Percentiles rank a stretch among this genome's conserved stretches.
Evolutionary conservation across 1,284 basidiomycete species (phyloP).

Genomic region (Grifola frondosa): DNA sequence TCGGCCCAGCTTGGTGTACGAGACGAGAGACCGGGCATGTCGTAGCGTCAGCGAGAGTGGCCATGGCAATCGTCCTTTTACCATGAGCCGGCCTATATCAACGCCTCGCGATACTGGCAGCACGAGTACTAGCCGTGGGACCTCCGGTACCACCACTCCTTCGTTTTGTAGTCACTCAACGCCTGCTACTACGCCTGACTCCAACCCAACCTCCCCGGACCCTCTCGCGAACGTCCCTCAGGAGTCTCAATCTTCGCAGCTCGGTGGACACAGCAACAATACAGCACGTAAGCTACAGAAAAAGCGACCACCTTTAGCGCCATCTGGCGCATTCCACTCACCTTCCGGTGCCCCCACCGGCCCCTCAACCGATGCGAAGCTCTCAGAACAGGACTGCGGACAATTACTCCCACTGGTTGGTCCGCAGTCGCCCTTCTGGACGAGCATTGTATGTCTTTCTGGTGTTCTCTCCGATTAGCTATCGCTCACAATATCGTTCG

Average conservation of each 20-base stretch:
- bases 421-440: slow-evolving; percentile 7
- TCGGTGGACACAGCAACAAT: slow-evolving; percentile 10
- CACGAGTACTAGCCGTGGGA: slow-evolving; percentile 15
- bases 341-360: slow-evolving; percentile 9
- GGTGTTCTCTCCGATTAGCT: slow-evolving; percentile 1
- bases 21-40: slow-evolving; percentile 13
- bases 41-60: slow-evolving; percentile 21
- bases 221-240: too few relatives aligned
- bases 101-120: slow-evolving; percentile 14
- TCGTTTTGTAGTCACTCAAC: slow-evolving; percentile 17
- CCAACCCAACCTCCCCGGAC: slow-evolving; percentile 11
- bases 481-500: too few relatives aligned
- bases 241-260: too few relatives aligned
- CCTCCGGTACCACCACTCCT: slow-evolving; percentile 14
- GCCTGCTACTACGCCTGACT: slow-evolving; percentile 24
- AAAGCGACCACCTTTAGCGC: slow-evolving; percentile 18
- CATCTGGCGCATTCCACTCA: slow-evolving; percentile 16
- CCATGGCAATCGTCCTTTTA: neutral
- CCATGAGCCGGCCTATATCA: slow-evolving; percentile 8
- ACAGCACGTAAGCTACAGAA: slow-evolving; percentile 23
- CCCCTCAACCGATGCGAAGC: too few relatives aligned
- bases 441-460: slow-evolving; percentile 11
- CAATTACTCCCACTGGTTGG: slow-evolving; percentile 8
- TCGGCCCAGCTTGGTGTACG: too few relatives aligned
- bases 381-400: too few relatives aligned